Base-by-base conservation (phyloP, 768 basidiomycete species). In the Leucocoprinus leucothites region DNA sequence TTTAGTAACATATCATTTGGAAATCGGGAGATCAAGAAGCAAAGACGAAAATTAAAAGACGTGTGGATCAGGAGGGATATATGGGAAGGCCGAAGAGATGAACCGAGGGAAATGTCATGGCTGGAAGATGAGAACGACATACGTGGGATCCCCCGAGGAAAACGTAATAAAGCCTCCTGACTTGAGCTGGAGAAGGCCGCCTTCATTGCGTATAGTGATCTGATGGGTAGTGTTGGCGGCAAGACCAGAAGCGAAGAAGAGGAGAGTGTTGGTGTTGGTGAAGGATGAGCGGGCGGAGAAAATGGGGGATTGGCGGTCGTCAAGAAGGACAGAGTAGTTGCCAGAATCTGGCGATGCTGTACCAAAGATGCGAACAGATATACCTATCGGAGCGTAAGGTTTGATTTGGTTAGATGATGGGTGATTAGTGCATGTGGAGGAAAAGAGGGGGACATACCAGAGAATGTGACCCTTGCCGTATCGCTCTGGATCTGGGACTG, bases 191-290 rank as follows among this genome's bases (percentile, higher is more conserved):
- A 91, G 66, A 11, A 76, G 75, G 38, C 81, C 79, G 57, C 81
- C 80, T 35, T 73, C 71, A 64, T 92, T 91, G 25, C 68, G 69
- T 36, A 92, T 69, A 11, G 74, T 64, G 21, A 92, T 63, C 3
- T 71, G 63, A 63, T 92, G 88, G 13, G 61, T 51, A 6, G 59
- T 28, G 48, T 67, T 69, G 13, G 79, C 72, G 60, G 89, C 74
- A 43, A 92, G 76, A 16, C 81, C 82, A 18, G 82, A 81, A 36
- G 80, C 76, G 60, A 78, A 85, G 65, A 84, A 91, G 9, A 92
- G 73, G 3, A 89, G 71, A 9, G 82, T 73, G 54, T 79, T 65
- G 44, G 75, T 65, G 25, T 78, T 69, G 35, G 70, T 75, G 63
- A 80, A 85, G 0, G 82, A 82, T 3, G 85, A 80, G 52, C 68